These are phyloP conservation scores for Lagenaria siceraria DNA, from an alignment of 306 rosid species.

Conservation along the genomic window DNA sequence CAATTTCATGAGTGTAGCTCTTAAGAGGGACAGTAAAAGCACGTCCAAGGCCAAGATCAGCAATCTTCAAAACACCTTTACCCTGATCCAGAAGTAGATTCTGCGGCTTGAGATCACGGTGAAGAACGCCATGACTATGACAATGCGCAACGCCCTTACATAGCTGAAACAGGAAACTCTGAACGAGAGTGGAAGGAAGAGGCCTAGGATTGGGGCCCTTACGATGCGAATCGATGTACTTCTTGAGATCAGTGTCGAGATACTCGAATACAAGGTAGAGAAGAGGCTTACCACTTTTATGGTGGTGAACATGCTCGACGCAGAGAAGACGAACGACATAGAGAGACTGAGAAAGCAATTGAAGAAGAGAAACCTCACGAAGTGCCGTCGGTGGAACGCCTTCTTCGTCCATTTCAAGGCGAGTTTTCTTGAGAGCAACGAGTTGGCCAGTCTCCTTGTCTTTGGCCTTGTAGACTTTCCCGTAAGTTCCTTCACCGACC, in stretches of 20 bases:
- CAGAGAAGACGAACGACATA: slow-evolving; percentile 77
- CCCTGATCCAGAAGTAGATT: slow-evolving; percentile 69
- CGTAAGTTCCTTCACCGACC: slow-evolving; percentile 96
- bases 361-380: slow-evolving; percentile 82
- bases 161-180: slow-evolving; percentile 79
- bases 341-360: slow-evolving; percentile 81
- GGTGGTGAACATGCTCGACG: slow-evolving; percentile 62
- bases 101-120: slow-evolving; percentile 89
- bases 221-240: slow-evolving; percentile 76
- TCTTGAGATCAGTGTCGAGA: slow-evolving; percentile 86
- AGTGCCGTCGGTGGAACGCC: slow-evolving; percentile 94
- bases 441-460: slow-evolving; percentile 65
- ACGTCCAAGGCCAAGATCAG: slow-evolving; percentile 81
- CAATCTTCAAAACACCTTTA: slow-evolving; percentile 72
- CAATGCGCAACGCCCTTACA: slow-evolving; percentile 94
- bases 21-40: slow-evolving; percentile 93
- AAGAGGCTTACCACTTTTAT: slow-evolving; percentile 45
- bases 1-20: slow-evolving; percentile 93
- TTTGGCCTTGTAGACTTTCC: slow-evolving; percentile 85
- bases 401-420: slow-evolving; percentile 94
- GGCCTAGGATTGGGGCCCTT: slow-evolving; percentile 52
- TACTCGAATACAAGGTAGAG: slow-evolving; percentile 89
- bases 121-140: slow-evolving; percentile 87
- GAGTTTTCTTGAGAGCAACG: slow-evolving; percentile 81
- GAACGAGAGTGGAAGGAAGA: slow-evolving; percentile 33